These are phyloP conservation scores for Fusarium succisae DNA, from an alignment of 2,329 filamentous ascomycete genomes.

Conservation along the genomic window DNA sequence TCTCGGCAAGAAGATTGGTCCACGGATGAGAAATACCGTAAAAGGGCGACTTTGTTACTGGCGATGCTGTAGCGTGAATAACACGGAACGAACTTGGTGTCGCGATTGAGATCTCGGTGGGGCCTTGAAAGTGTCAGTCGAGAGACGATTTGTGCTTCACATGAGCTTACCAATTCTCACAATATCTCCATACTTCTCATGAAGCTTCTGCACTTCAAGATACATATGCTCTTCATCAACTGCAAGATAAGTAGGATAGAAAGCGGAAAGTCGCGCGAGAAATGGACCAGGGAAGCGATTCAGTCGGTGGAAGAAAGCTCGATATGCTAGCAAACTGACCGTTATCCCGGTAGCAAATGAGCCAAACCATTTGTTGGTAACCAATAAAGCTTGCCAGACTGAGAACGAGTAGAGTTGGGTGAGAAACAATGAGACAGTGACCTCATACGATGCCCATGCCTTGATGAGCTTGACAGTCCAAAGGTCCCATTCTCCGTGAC, in stretches of 20 bases:
- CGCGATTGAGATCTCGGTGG: constrained; percentile 15
- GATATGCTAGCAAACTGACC: constrained; percentile 10
- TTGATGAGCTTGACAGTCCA: background rate
- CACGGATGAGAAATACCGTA: constrained; percentile 18
- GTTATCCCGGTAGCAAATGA: background rate
- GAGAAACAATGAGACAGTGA: background rate
- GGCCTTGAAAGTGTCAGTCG: background rate
- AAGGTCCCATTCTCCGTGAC: constrained; percentile 25
- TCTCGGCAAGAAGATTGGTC: background rate
- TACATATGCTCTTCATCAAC: constrained; percentile 6
- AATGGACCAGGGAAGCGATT: constrained; percentile 25
- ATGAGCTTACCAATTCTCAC: constrained; percentile 14
- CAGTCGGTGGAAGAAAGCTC: constrained; percentile 21
- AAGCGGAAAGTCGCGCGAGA: constrained; percentile 2
- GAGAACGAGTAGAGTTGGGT: background rate
- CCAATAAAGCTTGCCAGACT: background rate
- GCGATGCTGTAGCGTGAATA: constrained; percentile 18
- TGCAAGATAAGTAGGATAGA: background rate
- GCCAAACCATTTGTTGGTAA: background rate
- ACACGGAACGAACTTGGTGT: constrained; percentile 14
- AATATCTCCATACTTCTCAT: constrained; percentile 24
- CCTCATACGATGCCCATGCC: background rate
- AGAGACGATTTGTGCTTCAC: fast-evolving
- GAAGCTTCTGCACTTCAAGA: constrained; percentile 14
- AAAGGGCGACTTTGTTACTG: constrained; percentile 11